Conservation (phyloP, 192 early-diverging fungal genomes). For the Podila verticillata region DNA sequence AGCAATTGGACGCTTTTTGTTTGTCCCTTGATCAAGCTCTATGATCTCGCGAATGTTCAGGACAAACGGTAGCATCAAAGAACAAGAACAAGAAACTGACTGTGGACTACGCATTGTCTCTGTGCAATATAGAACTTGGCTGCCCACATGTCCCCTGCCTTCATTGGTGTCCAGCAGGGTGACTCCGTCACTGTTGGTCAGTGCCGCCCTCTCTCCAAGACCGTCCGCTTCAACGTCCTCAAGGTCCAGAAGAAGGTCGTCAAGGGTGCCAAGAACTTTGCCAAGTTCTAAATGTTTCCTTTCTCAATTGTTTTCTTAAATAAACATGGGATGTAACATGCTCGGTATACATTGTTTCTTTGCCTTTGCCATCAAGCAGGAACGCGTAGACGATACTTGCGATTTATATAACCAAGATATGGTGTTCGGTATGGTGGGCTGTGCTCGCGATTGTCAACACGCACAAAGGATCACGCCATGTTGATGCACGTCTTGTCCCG, state of each 20-base stretch:
- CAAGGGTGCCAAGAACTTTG: constrained; percentile 59
- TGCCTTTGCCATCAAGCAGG: too few species aligned
- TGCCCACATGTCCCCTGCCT: constrained; percentile 94
- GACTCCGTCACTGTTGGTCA: constrained; percentile 98
- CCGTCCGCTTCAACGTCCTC: constrained; percentile 99
- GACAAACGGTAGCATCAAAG: neutral
- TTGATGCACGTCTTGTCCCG: too few species aligned
- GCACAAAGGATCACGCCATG: too few species aligned
- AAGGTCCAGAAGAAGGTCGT: constrained; percentile 85
- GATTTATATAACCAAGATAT: too few species aligned
- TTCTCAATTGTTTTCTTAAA: neutral
- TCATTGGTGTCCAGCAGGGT: constrained; percentile 88
- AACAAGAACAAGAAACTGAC: neutral
- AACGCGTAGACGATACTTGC: too few species aligned
- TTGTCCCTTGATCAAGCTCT: too few species aligned
- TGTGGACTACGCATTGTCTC: neutral
- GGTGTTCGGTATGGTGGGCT: too few species aligned
- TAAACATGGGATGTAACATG: neutral
- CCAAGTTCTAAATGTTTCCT: constrained; percentile 49
- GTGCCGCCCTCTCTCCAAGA: constrained; percentile 99
- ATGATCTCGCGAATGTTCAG: too few species aligned
- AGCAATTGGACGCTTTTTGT: too few species aligned
- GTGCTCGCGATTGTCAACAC: too few species aligned
- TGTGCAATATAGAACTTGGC: constrained; percentile 80
- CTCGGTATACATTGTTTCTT: too few species aligned